Evolutionary conservation across 1,284 basidiomycete species (phyloP), one percentile per base, ranked within the genome.

Genomic region (Austroboletus niveus): DNA sequence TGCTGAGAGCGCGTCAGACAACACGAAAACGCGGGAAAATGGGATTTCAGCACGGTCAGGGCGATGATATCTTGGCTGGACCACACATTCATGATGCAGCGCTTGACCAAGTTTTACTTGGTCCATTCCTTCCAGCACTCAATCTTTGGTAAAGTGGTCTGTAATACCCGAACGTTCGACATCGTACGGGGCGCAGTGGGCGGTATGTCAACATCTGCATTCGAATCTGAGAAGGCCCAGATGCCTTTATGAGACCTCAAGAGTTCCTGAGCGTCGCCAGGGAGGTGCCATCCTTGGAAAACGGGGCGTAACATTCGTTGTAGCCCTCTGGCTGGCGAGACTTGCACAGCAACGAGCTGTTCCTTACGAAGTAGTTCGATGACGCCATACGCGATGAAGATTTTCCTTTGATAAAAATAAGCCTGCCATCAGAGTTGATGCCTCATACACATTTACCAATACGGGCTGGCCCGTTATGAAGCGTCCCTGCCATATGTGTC

Each of bases 41-140:
- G n/a, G 17, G 12, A 32, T 15, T 36, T 43, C n/a, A 8, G 41
- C 51, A 10, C 6, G 49, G 51, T 42, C 17, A 53, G 47, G 41
- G 24, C 39, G 24, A 32, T 12, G 3, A 53, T 42, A 29, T 53
- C 51, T 29, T 49, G 20, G 7, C 12, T n/a, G 3, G 51, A 34
- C 51, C 47, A 52, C 4, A 52, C 15, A 24, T 53, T 40, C 43
- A 45, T 53, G 12, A 53, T 45, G 22, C 45, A 50, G 24, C 30
- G 36, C 7, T n/a, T 35, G 29, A 49, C 20, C 32, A 30, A 30
- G n/a, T 15, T 42, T 45, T 42, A 39, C 31, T 51, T 49, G 15
- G 31, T 45, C 47, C 51, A 52, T 12, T 44, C 47, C 38, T 41
- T 49, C 47, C 42, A 52, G 27, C 47, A 36, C 3, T 17, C 32